phyloP scores from a whole-genome alignment of 768 basidiomycete species.

The Psilocybe subaeruginosa region DNA sequence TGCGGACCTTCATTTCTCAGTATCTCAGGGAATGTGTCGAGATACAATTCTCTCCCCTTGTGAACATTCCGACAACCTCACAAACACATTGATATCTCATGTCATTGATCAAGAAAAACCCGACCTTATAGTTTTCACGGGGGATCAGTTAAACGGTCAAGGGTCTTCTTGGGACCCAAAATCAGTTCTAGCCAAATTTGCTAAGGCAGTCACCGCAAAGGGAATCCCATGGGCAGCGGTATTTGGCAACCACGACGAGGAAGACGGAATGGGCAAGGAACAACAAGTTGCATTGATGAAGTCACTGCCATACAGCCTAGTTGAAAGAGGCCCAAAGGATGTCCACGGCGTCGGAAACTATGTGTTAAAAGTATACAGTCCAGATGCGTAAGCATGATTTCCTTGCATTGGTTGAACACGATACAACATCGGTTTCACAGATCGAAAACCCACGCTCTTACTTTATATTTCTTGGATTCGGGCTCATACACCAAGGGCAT shows the following conservation, averaged over 20 bases:
- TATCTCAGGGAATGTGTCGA: conserved; percentile 74
- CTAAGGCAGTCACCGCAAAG: conserved; percentile 71
- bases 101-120: conserved; percentile 84
- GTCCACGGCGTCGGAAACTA: conserved; percentile 94
- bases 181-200: conserved; percentile 89
- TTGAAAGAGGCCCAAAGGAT: conserved; percentile 78
- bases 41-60: conserved; percentile 68
- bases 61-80: conserved; percentile 75
- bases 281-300: conserved; percentile 75
- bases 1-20: conserved; percentile 93
- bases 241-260: conserved; percentile 94
- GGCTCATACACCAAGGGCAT: conserved; percentile 71
- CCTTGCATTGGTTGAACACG: background rate
- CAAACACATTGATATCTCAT: conserved; percentile 68
- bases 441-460: conserved; percentile 86
- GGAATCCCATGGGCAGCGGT: conserved; percentile 89
- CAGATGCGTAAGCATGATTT: conserved; percentile 68
- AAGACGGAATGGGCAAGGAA: conserved; percentile 62
- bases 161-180: conserved; percentile 87
- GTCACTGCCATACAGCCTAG: conserved; percentile 82
- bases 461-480: conserved; percentile 91
- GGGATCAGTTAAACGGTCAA: conserved; percentile 95
- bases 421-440: conserved; percentile 35
- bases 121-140: conserved; percentile 89
- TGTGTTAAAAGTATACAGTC: conserved; percentile 79